phyloP scores from a whole-genome alignment of 2,329 filamentous ascomycete genomes.

The Neofusicoccum umdonicola region DNA sequence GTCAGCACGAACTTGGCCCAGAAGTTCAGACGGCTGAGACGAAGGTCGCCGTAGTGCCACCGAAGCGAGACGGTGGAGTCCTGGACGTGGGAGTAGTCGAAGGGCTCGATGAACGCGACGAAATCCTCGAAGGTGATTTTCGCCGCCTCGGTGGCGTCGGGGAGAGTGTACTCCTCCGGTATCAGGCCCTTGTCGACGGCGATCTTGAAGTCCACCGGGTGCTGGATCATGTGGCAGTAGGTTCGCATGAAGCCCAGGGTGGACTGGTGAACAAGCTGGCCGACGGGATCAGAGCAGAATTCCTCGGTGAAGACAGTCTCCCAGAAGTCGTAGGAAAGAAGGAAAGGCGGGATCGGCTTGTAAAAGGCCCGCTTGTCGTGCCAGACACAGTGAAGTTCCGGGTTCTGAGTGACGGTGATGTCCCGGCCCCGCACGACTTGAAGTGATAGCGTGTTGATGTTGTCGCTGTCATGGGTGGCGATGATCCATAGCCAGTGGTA shows the following conservation, averaged over 20 bases:
- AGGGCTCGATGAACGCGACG: conserved; percentile 7
- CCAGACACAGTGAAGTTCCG: conserved; percentile 24
- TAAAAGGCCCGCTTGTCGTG: conserved; percentile 21
- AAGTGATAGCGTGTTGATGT: conserved; percentile 21
- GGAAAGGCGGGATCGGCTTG: conserved; percentile 24
- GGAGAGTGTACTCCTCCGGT: background rate
- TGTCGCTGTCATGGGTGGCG: background rate
- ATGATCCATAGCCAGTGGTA: conserved; percentile 9
- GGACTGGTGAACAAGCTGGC: conserved; percentile 5
- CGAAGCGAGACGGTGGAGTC: conserved; percentile 15
- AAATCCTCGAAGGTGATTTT: background rate
- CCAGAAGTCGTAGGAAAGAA: conserved; percentile 25
- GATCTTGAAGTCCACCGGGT: conserved; percentile 23
- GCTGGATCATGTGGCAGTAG: conserved; percentile 22
- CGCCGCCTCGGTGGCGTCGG: background rate
- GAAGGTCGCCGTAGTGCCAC: conserved; percentile 20
- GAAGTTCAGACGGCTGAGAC: conserved; percentile 19
- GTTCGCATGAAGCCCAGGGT: conserved; percentile 24
- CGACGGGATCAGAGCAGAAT: conserved; percentile 13
- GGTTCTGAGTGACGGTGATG: conserved; percentile 24
- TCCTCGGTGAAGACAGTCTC: conserved; percentile 22
- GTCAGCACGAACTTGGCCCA: conserved; percentile 16
- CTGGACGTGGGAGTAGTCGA: background rate
- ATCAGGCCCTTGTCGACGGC: conserved; percentile 14
- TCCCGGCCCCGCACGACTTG: conserved; percentile 23